A percentile compares a stretch with the other conserved stretches of the same genome.
phyloP scores from a whole-genome alignment of 306 rosid genomes.

The Corylus avellana region DNA sequence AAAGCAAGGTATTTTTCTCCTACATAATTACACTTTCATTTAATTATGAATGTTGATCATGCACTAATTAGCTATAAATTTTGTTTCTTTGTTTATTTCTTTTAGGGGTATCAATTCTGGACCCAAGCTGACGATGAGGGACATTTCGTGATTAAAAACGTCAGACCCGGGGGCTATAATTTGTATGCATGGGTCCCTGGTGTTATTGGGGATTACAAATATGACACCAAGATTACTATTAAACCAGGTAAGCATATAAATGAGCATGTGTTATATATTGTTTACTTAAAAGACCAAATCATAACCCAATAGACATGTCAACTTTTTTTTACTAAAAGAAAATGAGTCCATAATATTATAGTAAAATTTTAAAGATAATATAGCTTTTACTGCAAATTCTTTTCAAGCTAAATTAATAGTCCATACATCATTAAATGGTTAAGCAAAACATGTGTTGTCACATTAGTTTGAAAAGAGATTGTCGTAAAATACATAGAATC shows the following conservation, averaged over 20 bases:
- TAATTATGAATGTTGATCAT: not conserved
- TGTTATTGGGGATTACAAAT: conserved; percentile 67
- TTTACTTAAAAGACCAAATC: too few species aligned
- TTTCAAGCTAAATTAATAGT: too few species aligned
- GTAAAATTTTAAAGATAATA: too few species aligned
- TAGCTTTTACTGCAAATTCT: too few species aligned
- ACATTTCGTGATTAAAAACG: conserved; percentile 46
- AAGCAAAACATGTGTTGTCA: too few species aligned
- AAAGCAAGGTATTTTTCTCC: conserved; percentile 25
- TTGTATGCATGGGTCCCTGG: conserved; percentile 83
- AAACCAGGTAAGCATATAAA: conserved; percentile 38
- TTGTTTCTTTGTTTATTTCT: conserved; percentile 5
- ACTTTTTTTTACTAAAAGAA: too few species aligned
- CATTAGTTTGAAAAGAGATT: too few species aligned
- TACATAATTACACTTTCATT: not conserved
- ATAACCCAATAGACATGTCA: too few species aligned
- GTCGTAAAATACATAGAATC: too few species aligned
- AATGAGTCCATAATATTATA: too few species aligned
- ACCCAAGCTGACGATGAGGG: conserved; percentile 51
- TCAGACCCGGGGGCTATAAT: conserved; percentile 65
- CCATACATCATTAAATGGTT: too few species aligned
- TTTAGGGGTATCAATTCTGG: conserved; percentile 92
- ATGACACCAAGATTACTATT: conserved; percentile 41
- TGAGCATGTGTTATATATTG: too few species aligned
- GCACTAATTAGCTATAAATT: not conserved